Evolutionary conservation across 441 rosid genomes (phyloP).

Genomic region (Croton laevigatus): DNA sequence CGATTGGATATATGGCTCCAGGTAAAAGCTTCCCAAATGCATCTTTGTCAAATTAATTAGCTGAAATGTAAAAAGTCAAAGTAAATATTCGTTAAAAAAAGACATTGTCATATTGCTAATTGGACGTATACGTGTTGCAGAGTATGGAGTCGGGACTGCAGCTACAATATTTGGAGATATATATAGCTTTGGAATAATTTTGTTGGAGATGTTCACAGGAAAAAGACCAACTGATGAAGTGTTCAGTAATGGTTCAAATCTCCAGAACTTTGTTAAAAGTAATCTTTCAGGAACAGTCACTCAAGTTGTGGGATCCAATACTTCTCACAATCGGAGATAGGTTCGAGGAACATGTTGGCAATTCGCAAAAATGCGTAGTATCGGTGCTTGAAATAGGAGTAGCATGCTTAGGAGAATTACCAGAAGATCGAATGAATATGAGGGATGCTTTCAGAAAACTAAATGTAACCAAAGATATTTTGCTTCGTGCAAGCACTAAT

Average conservation of each 20-base stretch:
- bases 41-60: too few species aligned
- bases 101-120: too few species aligned
- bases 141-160: conserved; percentile 4
- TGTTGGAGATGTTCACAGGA: conserved; percentile 18
- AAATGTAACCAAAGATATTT: background rate
- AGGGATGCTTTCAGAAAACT: background rate
- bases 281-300: background rate
- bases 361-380: background rate
- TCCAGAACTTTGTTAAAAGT: background rate
- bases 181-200: conserved; percentile 6
- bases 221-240: conserved; percentile 4
- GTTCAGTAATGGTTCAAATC: background rate
- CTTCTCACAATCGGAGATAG: background rate
- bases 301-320: background rate
- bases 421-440: conserved; percentile 4
- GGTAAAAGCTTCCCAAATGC: conserved; percentile 6
- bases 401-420: background rate
- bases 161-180: conserved; percentile 3
- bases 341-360: too few species aligned
- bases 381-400: conserved; percentile 5
- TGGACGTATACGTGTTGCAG: background rate
- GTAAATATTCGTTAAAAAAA: too few species aligned
- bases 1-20: conserved; percentile 17
- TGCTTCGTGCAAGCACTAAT: background rate
- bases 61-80: too few species aligned